These are phyloP conservation scores for Cornus kousa DNA, from an alignment of 148 eudicot genomes.

Conservation along the genomic window DNA sequence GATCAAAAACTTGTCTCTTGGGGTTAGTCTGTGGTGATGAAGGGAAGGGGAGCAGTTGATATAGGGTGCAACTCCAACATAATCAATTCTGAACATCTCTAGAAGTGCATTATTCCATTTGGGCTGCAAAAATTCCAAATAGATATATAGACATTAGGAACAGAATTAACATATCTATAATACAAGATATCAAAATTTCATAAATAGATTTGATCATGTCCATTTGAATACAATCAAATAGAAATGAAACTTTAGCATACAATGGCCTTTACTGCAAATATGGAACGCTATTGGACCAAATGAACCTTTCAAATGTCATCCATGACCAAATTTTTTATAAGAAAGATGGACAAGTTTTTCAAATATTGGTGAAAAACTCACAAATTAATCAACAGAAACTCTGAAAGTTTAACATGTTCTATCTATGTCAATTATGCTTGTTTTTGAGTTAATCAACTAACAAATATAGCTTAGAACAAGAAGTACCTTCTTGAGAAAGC, in stretches of 20 bases:
- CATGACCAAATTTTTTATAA: too few species aligned
- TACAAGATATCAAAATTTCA: background rate
- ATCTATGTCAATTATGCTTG: background rate
- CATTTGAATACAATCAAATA: background rate
- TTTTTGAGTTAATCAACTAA: background rate
- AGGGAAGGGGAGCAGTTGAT: constrained; percentile 66
- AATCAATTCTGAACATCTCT: constrained; percentile 80
- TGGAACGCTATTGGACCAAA: too few species aligned
- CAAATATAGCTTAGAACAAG: background rate
- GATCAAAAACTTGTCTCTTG: constrained; percentile 72
- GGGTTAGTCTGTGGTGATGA: constrained; percentile 67
- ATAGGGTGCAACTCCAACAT: constrained; percentile 68
- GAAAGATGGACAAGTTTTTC: too few species aligned
- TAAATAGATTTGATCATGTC: background rate
- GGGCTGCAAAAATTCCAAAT: constrained; percentile 32
- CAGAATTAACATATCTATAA: background rate
- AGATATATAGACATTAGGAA: background rate
- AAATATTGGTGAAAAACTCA: too few species aligned
- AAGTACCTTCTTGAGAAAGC: constrained; percentile 60
- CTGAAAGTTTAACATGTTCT: too few species aligned
- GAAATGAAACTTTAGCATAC: background rate
- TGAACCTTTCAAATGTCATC: too few species aligned
- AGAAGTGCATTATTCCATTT: constrained; percentile 86
- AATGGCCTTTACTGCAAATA: too few species aligned
- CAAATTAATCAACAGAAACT: too few species aligned